Conservation (phyloP, 805 yeast genomes). For the Lipomyces lipofer region DNA sequence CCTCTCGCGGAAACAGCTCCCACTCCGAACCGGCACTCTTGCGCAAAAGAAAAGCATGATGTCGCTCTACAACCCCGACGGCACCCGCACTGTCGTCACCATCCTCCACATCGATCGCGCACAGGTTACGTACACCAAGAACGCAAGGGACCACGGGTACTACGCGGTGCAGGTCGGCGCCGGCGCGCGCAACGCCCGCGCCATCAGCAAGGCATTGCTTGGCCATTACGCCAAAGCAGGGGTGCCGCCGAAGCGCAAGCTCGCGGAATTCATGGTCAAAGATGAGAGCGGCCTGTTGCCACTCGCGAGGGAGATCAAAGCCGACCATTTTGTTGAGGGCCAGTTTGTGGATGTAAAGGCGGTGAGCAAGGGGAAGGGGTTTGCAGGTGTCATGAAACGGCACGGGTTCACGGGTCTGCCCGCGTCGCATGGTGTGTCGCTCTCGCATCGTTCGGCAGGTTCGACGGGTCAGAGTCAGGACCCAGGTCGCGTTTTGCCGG, state of each 20-base stretch:
- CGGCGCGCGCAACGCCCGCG: conserved; percentile 64
- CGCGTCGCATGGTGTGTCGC: conserved; percentile 95
- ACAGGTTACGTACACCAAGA: conserved; percentile 77
- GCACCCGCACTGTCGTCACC: conserved; percentile 77
- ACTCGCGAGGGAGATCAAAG: conserved; percentile 73
- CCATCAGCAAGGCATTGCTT: conserved; percentile 63
- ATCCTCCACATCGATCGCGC: conserved; percentile 83
- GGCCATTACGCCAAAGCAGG: conserved; percentile 77
- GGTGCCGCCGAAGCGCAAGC: conserved; percentile 76
- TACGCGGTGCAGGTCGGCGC: conserved; percentile 85
- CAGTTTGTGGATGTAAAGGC: conserved; percentile 81
- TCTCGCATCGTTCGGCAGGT: conserved; percentile 93
- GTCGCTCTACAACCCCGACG: conserved; percentile 70
- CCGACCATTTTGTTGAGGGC: conserved; percentile 82
- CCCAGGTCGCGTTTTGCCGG: conserved; percentile 95
- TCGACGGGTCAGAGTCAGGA: conserved; percentile 94
- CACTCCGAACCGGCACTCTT: conserved; percentile 77
- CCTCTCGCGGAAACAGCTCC: conserved; percentile 69
- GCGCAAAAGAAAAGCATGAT: conserved; percentile 91
- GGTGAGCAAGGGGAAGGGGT: conserved; percentile 89
- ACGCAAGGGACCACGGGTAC: conserved; percentile 73
- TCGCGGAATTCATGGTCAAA: conserved; percentile 79
- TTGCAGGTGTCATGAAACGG: conserved; percentile 97
- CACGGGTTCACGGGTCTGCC: conserved; percentile 84
- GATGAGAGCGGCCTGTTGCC: conserved; percentile 65